Percentiles rank a stretch among this genome's conserved stretches.
Evolutionary conservation across 2,329 filamentous ascomycete genomes (phyloP).

Genomic region (Aspergillus tubingensis): DNA sequence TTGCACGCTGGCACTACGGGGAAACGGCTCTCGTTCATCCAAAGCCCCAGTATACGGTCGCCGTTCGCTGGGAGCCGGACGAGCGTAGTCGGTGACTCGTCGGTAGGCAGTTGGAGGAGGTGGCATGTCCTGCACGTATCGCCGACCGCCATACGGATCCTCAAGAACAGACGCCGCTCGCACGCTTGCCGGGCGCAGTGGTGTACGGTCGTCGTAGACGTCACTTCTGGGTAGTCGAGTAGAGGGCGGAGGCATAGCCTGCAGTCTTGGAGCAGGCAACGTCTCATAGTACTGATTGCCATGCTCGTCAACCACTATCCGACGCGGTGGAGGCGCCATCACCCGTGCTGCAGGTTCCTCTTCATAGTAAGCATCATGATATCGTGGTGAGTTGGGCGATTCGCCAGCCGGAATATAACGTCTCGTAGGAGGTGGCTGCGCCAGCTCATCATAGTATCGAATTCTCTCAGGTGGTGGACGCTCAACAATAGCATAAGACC

Average conservation of each 20-base stretch:
- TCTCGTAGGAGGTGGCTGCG: constrained; percentile 30
- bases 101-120: constrained; percentile 45
- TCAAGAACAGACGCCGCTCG: constrained; percentile 47
- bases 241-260: constrained; percentile 36
- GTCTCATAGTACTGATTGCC: constrained; percentile 75
- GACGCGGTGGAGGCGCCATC: constrained; percentile 59
- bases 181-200: constrained; percentile 35
- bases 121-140: constrained; percentile 49
- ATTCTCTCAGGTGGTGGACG: constrained; percentile 39
- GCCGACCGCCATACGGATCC: constrained; percentile 42
- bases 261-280: constrained; percentile 42
- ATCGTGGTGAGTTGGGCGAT: constrained; percentile 39
- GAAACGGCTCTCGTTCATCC: constrained; percentile 37
- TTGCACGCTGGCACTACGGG: constrained; percentile 44
- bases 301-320: constrained; percentile 78
- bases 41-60: constrained; percentile 35
- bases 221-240: constrained; percentile 36
- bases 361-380: constrained; percentile 46
- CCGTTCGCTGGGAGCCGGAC: constrained; percentile 33
- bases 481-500: constrained; percentile 45
- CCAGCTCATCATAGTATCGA: constrained; percentile 43
- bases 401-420: constrained; percentile 40
- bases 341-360: constrained; percentile 47
- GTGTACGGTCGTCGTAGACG: constrained; percentile 36
- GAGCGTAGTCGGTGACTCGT: constrained; percentile 41